These are phyloP conservation scores for Arthrobotrys iridis DNA, from an alignment of 2,329 filamentous ascomycete species.

Conservation along the genomic window DNA sequence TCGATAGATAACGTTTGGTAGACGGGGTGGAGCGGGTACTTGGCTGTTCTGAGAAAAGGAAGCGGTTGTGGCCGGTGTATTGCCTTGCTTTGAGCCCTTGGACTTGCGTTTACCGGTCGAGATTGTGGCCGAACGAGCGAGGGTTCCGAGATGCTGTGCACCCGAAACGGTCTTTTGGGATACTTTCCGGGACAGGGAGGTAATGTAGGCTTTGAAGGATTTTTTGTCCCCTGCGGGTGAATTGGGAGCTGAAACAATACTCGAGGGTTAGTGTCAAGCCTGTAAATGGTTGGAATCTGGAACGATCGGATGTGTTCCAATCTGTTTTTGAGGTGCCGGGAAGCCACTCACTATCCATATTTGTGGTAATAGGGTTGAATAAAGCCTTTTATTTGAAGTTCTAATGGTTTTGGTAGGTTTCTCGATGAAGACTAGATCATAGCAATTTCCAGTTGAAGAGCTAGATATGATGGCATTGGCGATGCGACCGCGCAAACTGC, in stretches of 20 bases:
- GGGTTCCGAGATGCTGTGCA: neutral
- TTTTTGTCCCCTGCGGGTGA: neutral
- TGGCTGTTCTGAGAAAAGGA: neutral
- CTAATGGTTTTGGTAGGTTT: too few relatives aligned
- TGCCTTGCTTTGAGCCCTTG: neutral
- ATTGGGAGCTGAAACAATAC: neutral
- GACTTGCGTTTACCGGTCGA: neutral
- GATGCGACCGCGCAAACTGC: too few relatives aligned
- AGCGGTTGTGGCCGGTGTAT: neutral
- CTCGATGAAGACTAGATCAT: too few relatives aligned
- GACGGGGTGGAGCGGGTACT: neutral
- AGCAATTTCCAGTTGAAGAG: too few relatives aligned
- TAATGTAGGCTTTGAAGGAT: neutral
- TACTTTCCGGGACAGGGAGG: neutral
- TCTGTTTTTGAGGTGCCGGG: too few relatives aligned
- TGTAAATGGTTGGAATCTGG: too few relatives aligned
- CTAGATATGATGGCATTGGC: too few relatives aligned
- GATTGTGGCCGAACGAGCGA: constrained; percentile 10
- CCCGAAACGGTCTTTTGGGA: constrained; percentile 9
- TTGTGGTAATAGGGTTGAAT: too few relatives aligned
- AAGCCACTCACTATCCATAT: too few relatives aligned
- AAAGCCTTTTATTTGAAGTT: too few relatives aligned
- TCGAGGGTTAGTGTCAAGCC: neutral
- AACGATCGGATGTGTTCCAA: too few relatives aligned
- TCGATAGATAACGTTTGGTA: constrained; percentile 8